Conservation (phyloP, 2,329 filamentous ascomycete genomes). For the Sclerotinia glacialis region DNA sequence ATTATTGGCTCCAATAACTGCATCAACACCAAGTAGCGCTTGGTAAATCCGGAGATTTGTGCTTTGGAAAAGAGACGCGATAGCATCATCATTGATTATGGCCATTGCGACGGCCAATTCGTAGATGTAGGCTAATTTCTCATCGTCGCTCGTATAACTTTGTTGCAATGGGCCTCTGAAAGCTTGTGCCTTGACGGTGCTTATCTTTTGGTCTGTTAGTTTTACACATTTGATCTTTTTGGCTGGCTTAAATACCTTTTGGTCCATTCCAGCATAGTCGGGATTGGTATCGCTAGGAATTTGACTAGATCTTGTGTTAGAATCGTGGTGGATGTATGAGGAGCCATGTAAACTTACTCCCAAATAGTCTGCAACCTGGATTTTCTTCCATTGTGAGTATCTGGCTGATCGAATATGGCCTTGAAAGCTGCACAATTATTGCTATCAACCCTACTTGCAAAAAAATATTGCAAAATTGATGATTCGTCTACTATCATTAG, state of each 20-base stretch:
- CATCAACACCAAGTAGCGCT: slow-evolving; percentile 17
- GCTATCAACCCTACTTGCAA: background rate
- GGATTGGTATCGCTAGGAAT: slow-evolving; percentile 13
- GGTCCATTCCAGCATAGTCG: slow-evolving; percentile 16
- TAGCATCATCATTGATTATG: slow-evolving; percentile 1
- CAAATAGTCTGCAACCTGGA: slow-evolving; percentile 10
- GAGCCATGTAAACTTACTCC: background rate
- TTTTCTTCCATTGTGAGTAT: background rate
- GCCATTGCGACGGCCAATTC: slow-evolving; percentile 10
- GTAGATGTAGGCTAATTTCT: slow-evolving; percentile 8
- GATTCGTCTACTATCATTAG: slow-evolving; percentile 11
- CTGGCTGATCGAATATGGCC: slow-evolving; percentile 9
- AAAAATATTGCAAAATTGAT: slow-evolving; percentile 8
- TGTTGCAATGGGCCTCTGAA: background rate
- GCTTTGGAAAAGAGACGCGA: background rate
- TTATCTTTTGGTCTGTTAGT: slow-evolving; percentile 6
- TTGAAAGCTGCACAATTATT: slow-evolving; percentile 15
- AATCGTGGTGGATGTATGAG: background rate
- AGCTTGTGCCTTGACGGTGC: slow-evolving; percentile 9
- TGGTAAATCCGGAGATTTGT: slow-evolving; percentile 10
- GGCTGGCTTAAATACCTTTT: background rate
- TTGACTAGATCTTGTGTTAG: background rate
- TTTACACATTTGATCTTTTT: background rate
- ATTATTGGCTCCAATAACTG: background rate
- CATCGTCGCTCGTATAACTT: background rate